phyloP scores from a whole-genome alignment of 805 yeast genomes.

The Blastobotrys robertii region DNA sequence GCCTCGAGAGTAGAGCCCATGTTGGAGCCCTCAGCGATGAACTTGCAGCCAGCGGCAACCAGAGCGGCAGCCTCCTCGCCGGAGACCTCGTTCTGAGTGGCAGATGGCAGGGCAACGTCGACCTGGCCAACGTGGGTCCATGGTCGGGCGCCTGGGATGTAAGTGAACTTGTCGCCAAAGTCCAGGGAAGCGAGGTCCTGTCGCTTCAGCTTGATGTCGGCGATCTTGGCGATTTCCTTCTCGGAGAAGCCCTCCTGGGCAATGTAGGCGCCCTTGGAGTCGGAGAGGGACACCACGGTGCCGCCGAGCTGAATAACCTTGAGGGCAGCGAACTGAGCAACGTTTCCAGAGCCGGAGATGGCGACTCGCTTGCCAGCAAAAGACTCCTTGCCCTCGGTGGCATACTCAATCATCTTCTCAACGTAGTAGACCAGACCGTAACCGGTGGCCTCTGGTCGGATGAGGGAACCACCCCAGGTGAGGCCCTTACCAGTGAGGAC shows the following conservation, averaged over 20 bases:
- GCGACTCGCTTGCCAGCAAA: conserved; percentile 92
- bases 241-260: conserved; percentile 69
- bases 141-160: conserved; percentile 91
- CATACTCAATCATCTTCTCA: conserved; percentile 94
- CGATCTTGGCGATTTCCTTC: conserved; percentile 71
- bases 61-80: conserved; percentile 95
- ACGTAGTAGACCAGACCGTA: conserved; percentile 95
- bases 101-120: conserved; percentile 95
- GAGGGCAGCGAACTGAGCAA: conserved; percentile 97
- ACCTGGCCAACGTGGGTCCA: conserved; percentile 88
- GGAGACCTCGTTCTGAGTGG: conserved; percentile 96
- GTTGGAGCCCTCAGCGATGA: conserved; percentile 97
- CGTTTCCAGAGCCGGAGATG: conserved; percentile 97
- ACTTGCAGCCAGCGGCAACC: conserved; percentile 84
- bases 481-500: conserved; percentile 97
- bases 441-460: conserved; percentile 99
- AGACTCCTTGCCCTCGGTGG: conserved; percentile 79
- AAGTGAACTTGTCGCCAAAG: conserved; percentile 41
- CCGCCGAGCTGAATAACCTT: conserved; percentile 97
- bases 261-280: conserved; percentile 85
- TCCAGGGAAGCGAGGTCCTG: conserved; percentile 31
- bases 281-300: conserved; percentile 85
- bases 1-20: conserved; percentile 99
- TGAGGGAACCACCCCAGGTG: conserved; percentile 97
- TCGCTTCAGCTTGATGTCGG: conserved; percentile 73